Evolutionary conservation across 306 rosid species (phyloP).

Genomic region (Vachellia collinsii): DNA sequence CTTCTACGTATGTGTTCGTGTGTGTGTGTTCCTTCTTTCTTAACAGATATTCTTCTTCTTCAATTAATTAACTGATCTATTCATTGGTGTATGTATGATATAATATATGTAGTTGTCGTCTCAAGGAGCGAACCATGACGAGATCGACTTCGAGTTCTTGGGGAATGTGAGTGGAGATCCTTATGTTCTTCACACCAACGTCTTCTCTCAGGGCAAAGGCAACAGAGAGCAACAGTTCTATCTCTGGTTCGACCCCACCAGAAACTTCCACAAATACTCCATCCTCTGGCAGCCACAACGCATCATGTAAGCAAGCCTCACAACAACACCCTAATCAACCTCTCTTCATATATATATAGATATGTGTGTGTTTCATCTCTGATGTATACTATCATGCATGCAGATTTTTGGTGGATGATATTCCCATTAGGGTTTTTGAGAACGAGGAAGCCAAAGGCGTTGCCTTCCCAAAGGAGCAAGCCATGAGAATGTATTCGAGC

Average conservation of each 20-base stretch:
- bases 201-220: conserved; percentile 54
- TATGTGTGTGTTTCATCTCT: not conserved
- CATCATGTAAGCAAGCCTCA: conserved; percentile 49
- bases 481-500: conserved; percentile 71
- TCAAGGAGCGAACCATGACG: conserved; percentile 55
- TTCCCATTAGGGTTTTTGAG: conserved; percentile 71
- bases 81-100: not conserved
- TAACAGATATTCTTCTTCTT: too few relatives aligned
- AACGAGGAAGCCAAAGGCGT: too few relatives aligned
- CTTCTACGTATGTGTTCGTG: conserved; percentile 57
- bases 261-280: conserved; percentile 59
- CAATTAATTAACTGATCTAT: not conserved
- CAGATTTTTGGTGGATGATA: not conserved
- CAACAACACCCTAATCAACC: not conserved
- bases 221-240: too few relatives aligned
- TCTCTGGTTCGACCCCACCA: conserved; percentile 69
- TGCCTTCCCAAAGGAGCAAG: conserved; percentile 66
- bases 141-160: conserved; percentile 51
- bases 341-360: too few relatives aligned
- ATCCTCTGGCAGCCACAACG: conserved; percentile 51
- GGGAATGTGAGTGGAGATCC: conserved; percentile 49
- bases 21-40: too few relatives aligned
- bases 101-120: conserved; percentile 89
- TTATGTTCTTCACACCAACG: conserved; percentile 51
- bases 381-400: too few relatives aligned